These are phyloP conservation scores for Mrakia frigida DNA, from an alignment of 768 basidiomycete genomes.

Conservation along the genomic window DNA sequence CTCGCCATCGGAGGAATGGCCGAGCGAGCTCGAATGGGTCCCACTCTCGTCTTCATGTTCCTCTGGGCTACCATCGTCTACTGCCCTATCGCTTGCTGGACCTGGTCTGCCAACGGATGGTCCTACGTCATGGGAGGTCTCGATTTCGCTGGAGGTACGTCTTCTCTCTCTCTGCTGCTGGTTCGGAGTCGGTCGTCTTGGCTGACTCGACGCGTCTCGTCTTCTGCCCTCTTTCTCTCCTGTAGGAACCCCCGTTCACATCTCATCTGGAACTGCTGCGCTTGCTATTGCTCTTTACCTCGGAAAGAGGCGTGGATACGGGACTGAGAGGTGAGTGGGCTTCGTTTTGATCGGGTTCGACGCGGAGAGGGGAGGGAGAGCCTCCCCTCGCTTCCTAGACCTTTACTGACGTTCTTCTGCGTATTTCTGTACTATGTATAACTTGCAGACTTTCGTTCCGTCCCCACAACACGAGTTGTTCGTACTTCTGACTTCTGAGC, in stretches of 20 bases:
- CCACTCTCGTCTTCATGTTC: slow-evolving; percentile 70
- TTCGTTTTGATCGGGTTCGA: background rate
- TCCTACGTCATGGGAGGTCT: slow-evolving; percentile 55
- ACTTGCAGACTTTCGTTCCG: slow-evolving; percentile 64
- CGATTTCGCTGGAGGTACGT: slow-evolving; percentile 30
- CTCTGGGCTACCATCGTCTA: slow-evolving; percentile 83
- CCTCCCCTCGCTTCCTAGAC: too few species aligned
- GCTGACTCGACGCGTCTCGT: background rate
- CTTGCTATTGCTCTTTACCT: slow-evolving; percentile 71
- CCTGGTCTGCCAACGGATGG: slow-evolving; percentile 76
- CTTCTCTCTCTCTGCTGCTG: background rate
- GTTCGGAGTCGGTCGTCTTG: background rate
- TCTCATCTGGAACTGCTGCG: slow-evolving; percentile 88
- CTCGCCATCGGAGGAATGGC: slow-evolving; percentile 55
- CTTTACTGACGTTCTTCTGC: background rate
- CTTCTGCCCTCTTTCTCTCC: background rate
- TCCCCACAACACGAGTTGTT: slow-evolving; percentile 61
- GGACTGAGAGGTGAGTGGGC: slow-evolving; percentile 56
- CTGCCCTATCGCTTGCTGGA: slow-evolving; percentile 68
- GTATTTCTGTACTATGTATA: background rate
- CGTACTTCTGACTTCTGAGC: too few species aligned
- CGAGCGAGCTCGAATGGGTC: slow-evolving; percentile 77
- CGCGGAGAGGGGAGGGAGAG: too few species aligned
- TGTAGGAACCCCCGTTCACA: slow-evolving; percentile 59
- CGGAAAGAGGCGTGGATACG: slow-evolving; percentile 84